Percentiles rank a stretch among this genome's conserved stretches.
Conservation (phyloP, 2,329 filamentous ascomycete genomes). For the Sporothrix phasma region DNA sequence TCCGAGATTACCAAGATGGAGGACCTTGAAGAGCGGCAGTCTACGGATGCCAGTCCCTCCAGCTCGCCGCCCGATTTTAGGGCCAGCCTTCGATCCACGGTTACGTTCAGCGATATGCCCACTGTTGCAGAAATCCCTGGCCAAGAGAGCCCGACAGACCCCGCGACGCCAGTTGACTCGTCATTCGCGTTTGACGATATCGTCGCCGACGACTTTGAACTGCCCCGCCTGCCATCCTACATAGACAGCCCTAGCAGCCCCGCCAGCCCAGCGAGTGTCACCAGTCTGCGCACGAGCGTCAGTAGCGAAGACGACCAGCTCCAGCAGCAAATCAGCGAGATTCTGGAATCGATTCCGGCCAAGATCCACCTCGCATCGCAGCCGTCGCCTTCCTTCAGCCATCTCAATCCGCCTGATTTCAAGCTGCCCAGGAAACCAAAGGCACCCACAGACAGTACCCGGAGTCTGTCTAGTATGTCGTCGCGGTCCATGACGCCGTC, state of each 20-base stretch:
- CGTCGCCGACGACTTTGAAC: conserved; percentile 36
- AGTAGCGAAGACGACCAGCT: conserved; percentile 54
- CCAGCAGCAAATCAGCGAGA: conserved; percentile 69
- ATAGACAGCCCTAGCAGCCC: conserved; percentile 16
- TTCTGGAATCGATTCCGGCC: conserved; percentile 67
- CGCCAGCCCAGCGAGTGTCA: conserved; percentile 15
- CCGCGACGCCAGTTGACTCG: conserved; percentile 33
- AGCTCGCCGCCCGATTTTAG: conserved; percentile 38
- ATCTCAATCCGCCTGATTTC: conserved; percentile 50
- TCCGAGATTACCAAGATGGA: conserved; percentile 28
- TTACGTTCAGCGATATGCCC: conserved; percentile 38
- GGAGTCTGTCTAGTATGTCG: conserved; percentile 42
- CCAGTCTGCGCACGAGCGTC: conserved; percentile 28
- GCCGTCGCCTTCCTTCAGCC: conserved; percentile 36
- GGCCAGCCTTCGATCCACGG: conserved; percentile 29
- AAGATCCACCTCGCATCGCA: conserved; percentile 63
- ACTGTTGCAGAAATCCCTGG: conserved; percentile 33
- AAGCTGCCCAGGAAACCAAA: conserved; percentile 36
- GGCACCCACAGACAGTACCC: conserved; percentile 8
- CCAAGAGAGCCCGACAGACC: conserved; percentile 30
- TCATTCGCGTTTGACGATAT: conserved; percentile 27
- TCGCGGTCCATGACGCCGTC: conserved; percentile 54
- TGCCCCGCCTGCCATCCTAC: conserved; percentile 27
- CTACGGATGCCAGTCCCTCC: conserved; percentile 30
- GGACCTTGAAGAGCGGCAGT: conserved; percentile 18